A percentile compares a stretch with the other conserved stretches of the same genome.
Conservation (phyloP, 2,329 filamentous ascomycete species). For the Alternaria brassicicola region DNA sequence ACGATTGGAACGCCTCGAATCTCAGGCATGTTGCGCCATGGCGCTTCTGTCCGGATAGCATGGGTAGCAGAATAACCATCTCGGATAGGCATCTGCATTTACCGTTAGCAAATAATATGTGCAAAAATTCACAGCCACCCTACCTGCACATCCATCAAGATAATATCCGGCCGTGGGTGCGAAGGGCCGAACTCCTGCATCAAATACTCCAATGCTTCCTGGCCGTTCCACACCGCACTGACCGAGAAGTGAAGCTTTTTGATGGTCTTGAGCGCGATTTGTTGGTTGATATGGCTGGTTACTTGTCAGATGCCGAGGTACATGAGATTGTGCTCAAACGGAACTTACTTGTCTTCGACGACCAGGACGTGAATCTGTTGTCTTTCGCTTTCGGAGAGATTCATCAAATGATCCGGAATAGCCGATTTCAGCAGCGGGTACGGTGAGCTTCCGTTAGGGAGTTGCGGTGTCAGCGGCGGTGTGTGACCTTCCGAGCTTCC, state of each 20-base stretch:
- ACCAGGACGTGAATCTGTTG: conserved; percentile 72
- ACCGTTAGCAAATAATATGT: neutral
- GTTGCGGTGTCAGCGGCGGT: conserved; percentile 47
- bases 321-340: neutral
- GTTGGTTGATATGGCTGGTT: conserved; percentile 66
- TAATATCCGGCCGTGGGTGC: conserved; percentile 70
- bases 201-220: conserved; percentile 78
- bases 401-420: conserved; percentile 47
- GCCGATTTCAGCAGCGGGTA: conserved; percentile 33
- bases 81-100: conserved; percentile 57
- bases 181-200: conserved; percentile 57
- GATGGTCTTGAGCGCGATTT: conserved; percentile 77
- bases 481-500: conserved; percentile 68
- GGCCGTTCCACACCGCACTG: conserved; percentile 75
- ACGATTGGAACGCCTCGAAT: conserved; percentile 72
- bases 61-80: conserved; percentile 81
- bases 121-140: conserved; percentile 43
- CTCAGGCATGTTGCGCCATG: conserved; percentile 64
- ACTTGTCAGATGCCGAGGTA: conserved; percentile 8
- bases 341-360: conserved; percentile 77
- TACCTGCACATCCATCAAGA: conserved; percentile 81
- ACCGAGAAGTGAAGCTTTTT: conserved; percentile 74
- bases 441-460: conserved; percentile 30
- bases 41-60: conserved; percentile 69
- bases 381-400: conserved; percentile 63